A percentile compares a stretch with the other conserved stretches of the same genome.
phyloP scores from a whole-genome alignment of 768 basidiomycete species.

The Austroboletus eburneus region DNA sequence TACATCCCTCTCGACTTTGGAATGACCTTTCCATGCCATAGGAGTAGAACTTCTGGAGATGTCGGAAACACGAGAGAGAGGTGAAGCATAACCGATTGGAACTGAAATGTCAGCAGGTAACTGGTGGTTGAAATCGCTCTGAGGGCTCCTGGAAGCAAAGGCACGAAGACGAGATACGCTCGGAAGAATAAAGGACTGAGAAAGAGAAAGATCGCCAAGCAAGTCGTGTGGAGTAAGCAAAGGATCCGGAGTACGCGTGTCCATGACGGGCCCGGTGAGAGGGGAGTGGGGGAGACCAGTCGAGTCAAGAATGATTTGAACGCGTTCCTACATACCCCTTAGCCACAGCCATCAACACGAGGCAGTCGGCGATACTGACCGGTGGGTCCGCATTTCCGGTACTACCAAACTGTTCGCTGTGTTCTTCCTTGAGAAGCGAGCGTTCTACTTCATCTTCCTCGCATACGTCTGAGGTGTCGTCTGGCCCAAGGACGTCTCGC shows the following conservation, averaged over 20 bases:
- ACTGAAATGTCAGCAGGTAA: conserved; percentile 42
- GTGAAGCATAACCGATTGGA: conserved; percentile 45
- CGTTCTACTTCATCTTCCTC: conserved; percentile 44
- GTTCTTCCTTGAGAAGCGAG: conserved; percentile 40
- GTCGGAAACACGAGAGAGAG: conserved; percentile 63
- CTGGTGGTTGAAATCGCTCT: conserved; percentile 39
- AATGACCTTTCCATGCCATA: conserved; percentile 23
- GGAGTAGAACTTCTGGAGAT: conserved; percentile 65
- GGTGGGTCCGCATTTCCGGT: conserved; percentile 15
- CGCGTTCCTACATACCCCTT: conserved; percentile 30
- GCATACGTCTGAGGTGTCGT: conserved; percentile 49
- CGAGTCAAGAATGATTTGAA: conserved; percentile 34
- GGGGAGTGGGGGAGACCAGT: conserved; percentile 40
- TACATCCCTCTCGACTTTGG: conserved; percentile 45
- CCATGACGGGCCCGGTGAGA: conserved; percentile 29
- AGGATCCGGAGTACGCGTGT: conserved; percentile 34
- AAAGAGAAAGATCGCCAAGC: conserved; percentile 24
- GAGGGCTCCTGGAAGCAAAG: conserved; percentile 46
- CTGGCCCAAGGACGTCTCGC: conserved; percentile 66
- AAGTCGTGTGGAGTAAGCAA: not conserved
- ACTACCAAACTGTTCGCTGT: conserved; percentile 29
- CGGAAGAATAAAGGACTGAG: conserved; percentile 67
- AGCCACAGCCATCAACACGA: conserved; percentile 21
- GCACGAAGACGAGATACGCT: conserved; percentile 81
- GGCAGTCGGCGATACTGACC: conserved; percentile 30